Evolutionary conservation across 2,329 filamentous ascomycete genomes (phyloP).

Genomic region (Malbranchea zuffiana): DNA sequence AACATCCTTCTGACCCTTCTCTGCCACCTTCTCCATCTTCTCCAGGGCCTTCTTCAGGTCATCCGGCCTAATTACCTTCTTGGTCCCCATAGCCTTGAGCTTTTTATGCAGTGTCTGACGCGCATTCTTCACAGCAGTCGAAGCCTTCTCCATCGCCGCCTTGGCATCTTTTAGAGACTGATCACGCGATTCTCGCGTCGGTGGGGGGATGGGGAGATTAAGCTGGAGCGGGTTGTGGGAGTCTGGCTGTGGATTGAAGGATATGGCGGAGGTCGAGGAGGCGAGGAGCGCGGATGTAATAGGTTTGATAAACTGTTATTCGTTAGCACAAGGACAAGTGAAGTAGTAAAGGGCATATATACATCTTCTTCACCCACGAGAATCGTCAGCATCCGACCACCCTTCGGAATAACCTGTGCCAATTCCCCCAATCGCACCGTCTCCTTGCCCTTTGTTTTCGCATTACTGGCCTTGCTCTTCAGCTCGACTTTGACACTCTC

Average conservation of each 20-base stretch:
- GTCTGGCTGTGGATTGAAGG: constrained; percentile 35
- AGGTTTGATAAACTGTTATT: constrained; percentile 35
- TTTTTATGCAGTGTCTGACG: constrained; percentile 36
- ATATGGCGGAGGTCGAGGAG: constrained; percentile 32
- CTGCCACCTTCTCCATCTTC: constrained; percentile 38
- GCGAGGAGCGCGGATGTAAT: constrained; percentile 34
- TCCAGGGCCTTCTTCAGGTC: constrained; percentile 37
- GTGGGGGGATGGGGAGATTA: constrained; percentile 37
- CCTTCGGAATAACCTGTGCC: constrained; percentile 57
- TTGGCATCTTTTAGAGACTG: constrained; percentile 32
- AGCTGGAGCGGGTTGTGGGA: constrained; percentile 36
- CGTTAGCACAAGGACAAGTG: neutral
- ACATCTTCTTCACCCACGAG: constrained; percentile 55
- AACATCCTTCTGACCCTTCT: constrained; percentile 37
- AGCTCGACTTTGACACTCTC: constrained; percentile 52
- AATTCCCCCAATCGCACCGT: constrained; percentile 49
- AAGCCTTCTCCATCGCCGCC: constrained; percentile 34
- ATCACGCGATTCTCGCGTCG: constrained; percentile 37
- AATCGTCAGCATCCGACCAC: constrained; percentile 49
- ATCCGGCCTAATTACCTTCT: constrained; percentile 35
- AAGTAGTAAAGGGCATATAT: constrained; percentile 19
- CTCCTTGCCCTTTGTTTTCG: constrained; percentile 41
- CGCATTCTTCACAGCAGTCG: constrained; percentile 32
- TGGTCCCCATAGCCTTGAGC: constrained; percentile 35
- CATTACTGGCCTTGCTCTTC: constrained; percentile 44